A percentile compares a stretch with the other conserved stretches of the same genome.
Evolutionary conservation across 202 grass and related monocot genomes (phyloP).

Genomic region (Schoenoplectus tabernaemontani): DNA sequence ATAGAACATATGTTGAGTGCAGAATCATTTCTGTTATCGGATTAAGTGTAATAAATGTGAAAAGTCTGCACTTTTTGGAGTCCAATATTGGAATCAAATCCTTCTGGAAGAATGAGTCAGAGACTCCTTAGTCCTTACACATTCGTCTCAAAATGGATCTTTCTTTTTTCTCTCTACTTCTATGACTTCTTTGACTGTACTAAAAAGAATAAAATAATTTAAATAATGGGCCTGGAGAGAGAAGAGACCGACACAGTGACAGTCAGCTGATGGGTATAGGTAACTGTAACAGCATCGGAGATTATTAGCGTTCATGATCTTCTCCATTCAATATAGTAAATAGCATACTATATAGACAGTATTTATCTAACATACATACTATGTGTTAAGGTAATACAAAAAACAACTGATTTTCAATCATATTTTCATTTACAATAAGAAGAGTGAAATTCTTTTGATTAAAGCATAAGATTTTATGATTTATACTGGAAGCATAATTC

Average conservation of each 20-base stretch:
- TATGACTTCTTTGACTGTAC: constrained; percentile 35
- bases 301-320: constrained; percentile 20
- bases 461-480: background rate
- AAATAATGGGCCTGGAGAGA: constrained; percentile 28
- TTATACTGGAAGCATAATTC: background rate
- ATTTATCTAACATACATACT: background rate
- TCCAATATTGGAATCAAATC: constrained; percentile 24
- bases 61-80: constrained; percentile 25
- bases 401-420: background rate
- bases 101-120: constrained; percentile 22
- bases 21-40: background rate
- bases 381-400: background rate
- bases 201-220: constrained; percentile 19
- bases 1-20: background rate
- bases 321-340: constrained; percentile 17
- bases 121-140: constrained; percentile 17
- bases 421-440: background rate
- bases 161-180: constrained; percentile 28
- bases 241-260: constrained; percentile 8
- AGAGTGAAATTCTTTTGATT: background rate
- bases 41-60: constrained; percentile 30
- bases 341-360: background rate
- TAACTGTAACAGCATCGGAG: constrained; percentile 72
- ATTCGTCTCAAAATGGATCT: constrained; percentile 25
- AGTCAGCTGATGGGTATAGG: constrained; percentile 68